These are phyloP conservation scores for Aurifilum marmelostoma DNA, from an alignment of 2,329 filamentous ascomycete species.

Conservation along the genomic window DNA sequence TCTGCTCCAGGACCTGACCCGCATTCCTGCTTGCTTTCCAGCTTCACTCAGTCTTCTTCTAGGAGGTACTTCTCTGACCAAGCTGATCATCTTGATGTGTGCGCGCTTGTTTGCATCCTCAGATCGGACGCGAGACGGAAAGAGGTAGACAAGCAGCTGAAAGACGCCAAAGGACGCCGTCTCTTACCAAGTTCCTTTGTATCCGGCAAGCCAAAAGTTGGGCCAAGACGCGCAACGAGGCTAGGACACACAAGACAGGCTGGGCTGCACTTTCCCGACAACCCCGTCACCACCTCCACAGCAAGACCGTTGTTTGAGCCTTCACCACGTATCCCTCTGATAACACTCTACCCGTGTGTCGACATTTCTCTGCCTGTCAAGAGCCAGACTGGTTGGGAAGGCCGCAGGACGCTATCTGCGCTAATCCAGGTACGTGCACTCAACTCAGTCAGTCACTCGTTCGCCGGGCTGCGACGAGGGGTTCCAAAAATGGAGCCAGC, in stretches of 20 bases:
- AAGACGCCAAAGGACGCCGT: background rate
- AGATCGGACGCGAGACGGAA: background rate
- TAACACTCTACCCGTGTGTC: background rate
- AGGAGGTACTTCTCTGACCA: background rate
- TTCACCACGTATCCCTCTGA: background rate
- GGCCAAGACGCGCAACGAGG: constrained; percentile 22
- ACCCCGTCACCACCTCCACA: background rate
- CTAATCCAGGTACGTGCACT: constrained; percentile 6
- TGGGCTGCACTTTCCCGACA: background rate
- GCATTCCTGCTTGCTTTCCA: constrained; percentile 5
- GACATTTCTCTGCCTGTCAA: constrained; percentile 10
- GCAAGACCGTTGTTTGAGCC: background rate
- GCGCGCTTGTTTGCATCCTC: background rate
- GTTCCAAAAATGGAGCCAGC: constrained; percentile 26
- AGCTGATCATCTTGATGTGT: background rate
- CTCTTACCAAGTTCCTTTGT: constrained; percentile 26
- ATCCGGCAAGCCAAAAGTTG: constrained; percentile 9
- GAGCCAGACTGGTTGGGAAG: background rate
- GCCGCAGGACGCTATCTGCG: constrained; percentile 1
- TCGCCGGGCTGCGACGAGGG: constrained; percentile 18
- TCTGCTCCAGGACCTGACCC: constrained; percentile 1
- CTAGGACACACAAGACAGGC: constrained; percentile 13
- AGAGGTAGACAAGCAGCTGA: background rate
- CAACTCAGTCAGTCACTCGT: background rate
- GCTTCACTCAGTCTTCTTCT: background rate